Percentiles rank a stretch among this genome's conserved stretches.
Conservation (phyloP, 345 rosid species). For the Aquilaria yunnanensis region DNA sequence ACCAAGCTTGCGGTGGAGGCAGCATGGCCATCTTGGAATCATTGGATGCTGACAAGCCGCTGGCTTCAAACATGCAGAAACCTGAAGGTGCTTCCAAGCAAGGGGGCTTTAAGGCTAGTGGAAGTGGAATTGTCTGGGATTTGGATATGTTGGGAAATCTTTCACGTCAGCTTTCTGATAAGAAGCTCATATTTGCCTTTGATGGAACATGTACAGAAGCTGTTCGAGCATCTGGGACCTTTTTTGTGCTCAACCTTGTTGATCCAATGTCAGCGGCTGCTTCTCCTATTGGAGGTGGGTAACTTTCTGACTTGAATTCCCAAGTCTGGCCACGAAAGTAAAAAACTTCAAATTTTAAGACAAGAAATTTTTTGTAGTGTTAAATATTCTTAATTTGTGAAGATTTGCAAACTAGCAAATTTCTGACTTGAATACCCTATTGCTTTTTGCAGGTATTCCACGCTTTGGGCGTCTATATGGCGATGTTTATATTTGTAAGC, state of each 20-base stretch:
- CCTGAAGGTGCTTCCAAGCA: constrained; percentile 55
- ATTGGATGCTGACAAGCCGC: constrained; percentile 61
- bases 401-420: background rate
- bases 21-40: constrained; percentile 92
- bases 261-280: constrained; percentile 95
- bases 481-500: constrained; percentile 67
- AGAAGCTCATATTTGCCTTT: constrained; percentile 91
- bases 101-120: constrained; percentile 73
- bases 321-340: background rate
- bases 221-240: constrained; percentile 60
- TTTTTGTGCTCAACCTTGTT: constrained; percentile 81
- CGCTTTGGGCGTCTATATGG: constrained; percentile 86
- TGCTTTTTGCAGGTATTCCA: constrained; percentile 58
- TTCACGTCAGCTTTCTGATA: constrained; percentile 79
- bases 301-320: background rate
- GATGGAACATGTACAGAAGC: constrained; percentile 82
- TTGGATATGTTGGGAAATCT: constrained; percentile 75
- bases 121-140: constrained; percentile 96
- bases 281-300: constrained; percentile 91
- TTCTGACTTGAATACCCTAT: constrained; percentile 4
- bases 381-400: too few relatives aligned
- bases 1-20: constrained; percentile 96
- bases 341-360: background rate
- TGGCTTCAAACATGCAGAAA: constrained; percentile 49
- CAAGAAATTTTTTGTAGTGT: too few relatives aligned